A percentile compares a stretch with the other conserved stretches of the same genome.
Evolutionary conservation across 257 asterid species (phyloP).

Genomic region (Solanum sejunctum): DNA sequence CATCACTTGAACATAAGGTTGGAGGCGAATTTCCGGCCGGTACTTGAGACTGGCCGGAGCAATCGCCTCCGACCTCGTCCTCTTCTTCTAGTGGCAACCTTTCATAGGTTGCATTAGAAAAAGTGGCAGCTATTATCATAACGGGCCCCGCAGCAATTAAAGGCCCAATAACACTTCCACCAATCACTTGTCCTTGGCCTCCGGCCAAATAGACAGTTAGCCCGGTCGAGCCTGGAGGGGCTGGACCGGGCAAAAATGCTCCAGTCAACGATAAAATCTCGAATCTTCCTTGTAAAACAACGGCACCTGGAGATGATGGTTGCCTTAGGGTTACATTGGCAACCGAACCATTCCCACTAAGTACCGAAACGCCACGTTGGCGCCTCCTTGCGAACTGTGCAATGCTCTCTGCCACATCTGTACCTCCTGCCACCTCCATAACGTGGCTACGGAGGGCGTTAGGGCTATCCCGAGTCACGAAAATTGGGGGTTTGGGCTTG

Average conservation of each 20-base stretch:
- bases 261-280: constrained; percentile 53
- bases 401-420: constrained; percentile 47
- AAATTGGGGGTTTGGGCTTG: constrained; percentile 56
- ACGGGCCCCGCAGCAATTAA: constrained; percentile 58
- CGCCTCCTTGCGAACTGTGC: constrained; percentile 54
- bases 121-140: constrained; percentile 47
- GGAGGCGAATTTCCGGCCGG: constrained; percentile 19
- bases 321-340: constrained; percentile 54
- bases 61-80: constrained; percentile 13
- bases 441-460: constrained; percentile 57
- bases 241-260: constrained; percentile 51
- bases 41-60: neutral
- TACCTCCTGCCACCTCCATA: constrained; percentile 48
- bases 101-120: constrained; percentile 52
- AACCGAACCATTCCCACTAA: constrained; percentile 51
- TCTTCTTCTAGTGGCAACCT: constrained; percentile 51
- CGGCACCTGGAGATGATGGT: constrained; percentile 32
- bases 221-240: constrained; percentile 47
- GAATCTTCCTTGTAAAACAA: constrained; percentile 48
- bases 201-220: constrained; percentile 49
- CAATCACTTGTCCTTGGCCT: constrained; percentile 61
- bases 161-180: constrained; percentile 60
- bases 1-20: neutral
- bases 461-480: constrained; percentile 59
- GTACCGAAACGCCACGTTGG: constrained; percentile 55